These are phyloP conservation scores for Collariella sp. DNA, from an alignment of 495 filamentous ascomycete species.

Conservation along the genomic window DNA sequence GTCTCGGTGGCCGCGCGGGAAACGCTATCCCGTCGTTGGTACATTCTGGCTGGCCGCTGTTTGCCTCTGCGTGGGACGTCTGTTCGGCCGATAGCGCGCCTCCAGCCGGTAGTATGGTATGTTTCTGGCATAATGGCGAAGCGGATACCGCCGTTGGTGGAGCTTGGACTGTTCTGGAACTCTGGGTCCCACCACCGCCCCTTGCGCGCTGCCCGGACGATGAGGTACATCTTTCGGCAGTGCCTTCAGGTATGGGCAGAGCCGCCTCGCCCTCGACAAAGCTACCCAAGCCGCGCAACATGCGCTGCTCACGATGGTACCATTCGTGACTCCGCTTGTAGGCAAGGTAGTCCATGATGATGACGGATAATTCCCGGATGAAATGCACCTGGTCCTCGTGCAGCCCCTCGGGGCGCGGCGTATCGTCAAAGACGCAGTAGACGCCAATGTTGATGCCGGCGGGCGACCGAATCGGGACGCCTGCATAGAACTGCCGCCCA, in stretches of 20 bases:
- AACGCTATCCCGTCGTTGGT: no score
- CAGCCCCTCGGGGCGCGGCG: conserved; percentile 39
- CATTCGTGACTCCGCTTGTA: conserved; percentile 49
- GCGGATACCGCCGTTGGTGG: no score
- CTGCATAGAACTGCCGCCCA: conserved; percentile 51
- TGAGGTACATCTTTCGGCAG: no score
- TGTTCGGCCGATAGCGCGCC: background rate
- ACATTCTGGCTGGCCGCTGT: no score
- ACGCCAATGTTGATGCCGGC: conserved; percentile 63
- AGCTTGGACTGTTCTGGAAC: no score
- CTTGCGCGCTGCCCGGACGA: no score
- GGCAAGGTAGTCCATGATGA: conserved; percentile 58
- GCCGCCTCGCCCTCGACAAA: conserved; percentile 51
- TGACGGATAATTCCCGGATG: conserved; percentile 42
- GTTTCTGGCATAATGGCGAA: no score
- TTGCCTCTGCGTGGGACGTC: background rate
- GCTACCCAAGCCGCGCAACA: conserved; percentile 53
- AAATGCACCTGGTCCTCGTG: conserved; percentile 31
- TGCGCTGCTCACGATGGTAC: conserved; percentile 47
- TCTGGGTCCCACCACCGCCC: no score
- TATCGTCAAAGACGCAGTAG: conserved; percentile 56
- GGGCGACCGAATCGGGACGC: conserved; percentile 57
- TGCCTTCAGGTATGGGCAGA: background rate
- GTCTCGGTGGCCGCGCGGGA: no score
- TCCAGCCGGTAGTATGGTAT: no score